Conservation (phyloP, 2,329 filamentous ascomycete genomes). For the Calonectria honghensis region DNA sequence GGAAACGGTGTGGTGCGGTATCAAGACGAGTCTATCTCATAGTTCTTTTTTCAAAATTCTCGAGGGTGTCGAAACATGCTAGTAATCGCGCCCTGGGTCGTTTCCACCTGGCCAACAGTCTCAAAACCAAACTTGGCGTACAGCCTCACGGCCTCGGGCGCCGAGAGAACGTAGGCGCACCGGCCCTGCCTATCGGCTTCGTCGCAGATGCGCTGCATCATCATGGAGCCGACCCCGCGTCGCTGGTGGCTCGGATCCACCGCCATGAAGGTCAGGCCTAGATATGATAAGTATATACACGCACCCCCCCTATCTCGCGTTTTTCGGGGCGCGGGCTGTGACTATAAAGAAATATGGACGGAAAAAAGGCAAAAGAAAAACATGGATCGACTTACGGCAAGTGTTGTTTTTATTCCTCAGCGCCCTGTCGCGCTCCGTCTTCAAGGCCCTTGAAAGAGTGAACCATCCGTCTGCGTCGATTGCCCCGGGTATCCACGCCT, state of each 20-base stretch:
- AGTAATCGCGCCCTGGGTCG: neutral
- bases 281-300: constrained; percentile 3
- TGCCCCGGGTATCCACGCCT: neutral
- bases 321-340: neutral
- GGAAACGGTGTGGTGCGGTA: neutral
- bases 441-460: neutral
- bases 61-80: constrained; percentile 3
- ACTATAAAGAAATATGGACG: neutral
- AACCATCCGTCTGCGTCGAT: constrained; percentile 4
- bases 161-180: constrained; percentile 9
- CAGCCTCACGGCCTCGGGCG: constrained; percentile 9
- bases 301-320: neutral
- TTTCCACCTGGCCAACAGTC: constrained; percentile 7
- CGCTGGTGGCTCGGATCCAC: constrained; percentile 22
- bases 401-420: constrained; percentile 3
- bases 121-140: constrained; percentile 14
- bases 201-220: constrained; percentile 9
- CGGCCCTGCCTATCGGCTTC: neutral
- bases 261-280: constrained; percentile 5
- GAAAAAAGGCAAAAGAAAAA: neutral
- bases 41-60: neutral
- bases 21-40: constrained; percentile 1
- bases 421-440: neutral
- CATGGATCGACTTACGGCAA: constrained; percentile 4
- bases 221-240: constrained; percentile 8